Percentiles rank a stretch among this genome's conserved stretches.
Conservation (phyloP, 2,329 filamentous ascomycete species). For the Metarhizium sp. region DNA sequence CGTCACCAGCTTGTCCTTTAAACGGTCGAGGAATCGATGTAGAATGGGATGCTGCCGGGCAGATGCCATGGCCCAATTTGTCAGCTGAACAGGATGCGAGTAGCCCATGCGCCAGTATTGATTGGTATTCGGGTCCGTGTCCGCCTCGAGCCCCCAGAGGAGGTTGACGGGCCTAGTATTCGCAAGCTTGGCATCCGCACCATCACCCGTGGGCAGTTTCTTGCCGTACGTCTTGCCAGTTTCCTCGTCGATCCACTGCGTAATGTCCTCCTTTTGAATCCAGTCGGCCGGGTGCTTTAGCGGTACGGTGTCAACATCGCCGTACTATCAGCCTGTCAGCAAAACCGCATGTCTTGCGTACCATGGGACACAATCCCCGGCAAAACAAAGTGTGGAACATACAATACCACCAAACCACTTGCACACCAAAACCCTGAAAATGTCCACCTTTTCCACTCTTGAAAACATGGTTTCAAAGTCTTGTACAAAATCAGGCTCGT, state of each 20-base stretch:
- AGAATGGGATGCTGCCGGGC: constrained; percentile 13
- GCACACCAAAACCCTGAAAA: constrained; percentile 14
- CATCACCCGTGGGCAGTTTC: neutral
- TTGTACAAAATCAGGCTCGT: constrained; percentile 9
- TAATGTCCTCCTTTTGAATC: constrained; percentile 12
- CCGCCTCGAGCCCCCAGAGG: constrained; percentile 15
- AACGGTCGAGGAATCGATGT: constrained; percentile 11
- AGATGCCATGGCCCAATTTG: constrained; percentile 16
- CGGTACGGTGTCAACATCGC: constrained; percentile 16
- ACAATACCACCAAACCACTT: constrained; percentile 16
- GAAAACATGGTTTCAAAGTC: constrained; percentile 11
- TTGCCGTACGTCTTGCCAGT: constrained; percentile 10
- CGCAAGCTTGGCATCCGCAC: neutral
- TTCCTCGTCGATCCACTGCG: constrained; percentile 11
- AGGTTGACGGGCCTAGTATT: constrained; percentile 11
- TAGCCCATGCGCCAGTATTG: constrained; percentile 18
- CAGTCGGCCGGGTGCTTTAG: constrained; percentile 13
- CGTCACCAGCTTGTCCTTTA: constrained; percentile 7
- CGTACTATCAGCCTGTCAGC: constrained; percentile 11
- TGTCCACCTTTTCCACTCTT: constrained; percentile 13
- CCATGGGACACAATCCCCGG: neutral
- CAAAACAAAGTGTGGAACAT: constrained; percentile 1
- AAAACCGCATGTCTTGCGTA: neutral
- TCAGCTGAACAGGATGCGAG: constrained; percentile 15
- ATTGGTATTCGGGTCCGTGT: constrained; percentile 12